These are phyloP conservation scores for Cercospora sp. DNA, from an alignment of 2,329 filamentous ascomycete species.

Conservation along the genomic window DNA sequence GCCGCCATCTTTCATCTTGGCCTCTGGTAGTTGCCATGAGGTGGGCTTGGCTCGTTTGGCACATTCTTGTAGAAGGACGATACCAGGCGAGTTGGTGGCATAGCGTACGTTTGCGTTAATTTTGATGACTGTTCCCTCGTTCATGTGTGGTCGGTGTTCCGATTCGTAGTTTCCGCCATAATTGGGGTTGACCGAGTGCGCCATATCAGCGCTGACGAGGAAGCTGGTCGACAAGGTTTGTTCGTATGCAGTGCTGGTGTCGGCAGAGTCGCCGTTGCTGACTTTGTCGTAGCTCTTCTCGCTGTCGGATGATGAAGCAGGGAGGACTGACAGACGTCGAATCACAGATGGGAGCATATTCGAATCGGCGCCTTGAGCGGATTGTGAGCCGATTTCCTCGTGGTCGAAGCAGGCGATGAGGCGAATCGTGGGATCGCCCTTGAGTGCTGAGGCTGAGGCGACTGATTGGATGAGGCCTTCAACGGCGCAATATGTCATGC, in stretches of 20 bases:
- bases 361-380: slow-evolving; percentile 89
- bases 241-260: slow-evolving; percentile 80
- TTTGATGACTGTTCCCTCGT: slow-evolving; percentile 95
- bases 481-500: slow-evolving; percentile 93
- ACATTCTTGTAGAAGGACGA: slow-evolving; percentile 86
- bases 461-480: slow-evolving; percentile 82
- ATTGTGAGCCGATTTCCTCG: slow-evolving; percentile 92
- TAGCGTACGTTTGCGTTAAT: slow-evolving; percentile 97
- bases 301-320: slow-evolving; percentile 56
- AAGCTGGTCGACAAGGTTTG: slow-evolving; percentile 90
- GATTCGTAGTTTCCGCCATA: slow-evolving; percentile 89
- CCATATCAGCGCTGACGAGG: slow-evolving; percentile 96
- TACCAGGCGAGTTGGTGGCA: slow-evolving; percentile 92
- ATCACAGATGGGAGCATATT: slow-evolving; percentile 87
- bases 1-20: slow-evolving; percentile 55
- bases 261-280: slow-evolving; percentile 52
- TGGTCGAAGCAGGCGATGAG: slow-evolving; percentile 96
- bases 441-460: slow-evolving; percentile 61
- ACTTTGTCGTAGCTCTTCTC: slow-evolving; percentile 66
- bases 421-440: slow-evolving; percentile 77
- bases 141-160: slow-evolving; percentile 90
- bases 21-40: slow-evolving; percentile 35
- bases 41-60: slow-evolving; percentile 59
- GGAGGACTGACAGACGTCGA: slow-evolving; percentile 79
- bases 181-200: slow-evolving; percentile 93